These are phyloP conservation scores for Beauveria asiatica DNA, from an alignment of 2,329 filamentous ascomycete genomes.

Conservation along the genomic window DNA sequence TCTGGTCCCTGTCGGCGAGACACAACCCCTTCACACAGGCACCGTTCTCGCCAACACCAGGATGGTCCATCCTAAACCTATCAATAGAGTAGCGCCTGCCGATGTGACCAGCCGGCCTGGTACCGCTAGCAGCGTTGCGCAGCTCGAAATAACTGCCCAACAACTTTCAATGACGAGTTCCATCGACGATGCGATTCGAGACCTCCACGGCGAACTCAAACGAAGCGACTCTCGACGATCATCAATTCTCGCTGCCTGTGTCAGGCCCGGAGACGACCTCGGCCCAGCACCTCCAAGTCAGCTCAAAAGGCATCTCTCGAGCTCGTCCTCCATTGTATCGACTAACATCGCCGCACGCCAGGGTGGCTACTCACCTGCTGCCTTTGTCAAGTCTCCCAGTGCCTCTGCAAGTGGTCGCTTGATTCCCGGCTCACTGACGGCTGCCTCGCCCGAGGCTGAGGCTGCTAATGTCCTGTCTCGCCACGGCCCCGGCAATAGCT, in stretches of 20 bases:
- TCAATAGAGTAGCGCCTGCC: constrained; percentile 37
- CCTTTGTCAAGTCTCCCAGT: constrained; percentile 58
- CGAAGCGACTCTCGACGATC: constrained; percentile 59
- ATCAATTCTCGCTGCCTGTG: constrained; percentile 47
- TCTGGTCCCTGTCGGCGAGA: constrained; percentile 3
- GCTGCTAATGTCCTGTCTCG: constrained; percentile 35
- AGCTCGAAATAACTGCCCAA: constrained; percentile 68
- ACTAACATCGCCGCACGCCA: constrained; percentile 58
- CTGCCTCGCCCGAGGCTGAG: constrained; percentile 32
- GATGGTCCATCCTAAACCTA: constrained; percentile 32
- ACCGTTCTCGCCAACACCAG: constrained; percentile 38
- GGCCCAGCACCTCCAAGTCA: constrained; percentile 19
- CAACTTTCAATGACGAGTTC: constrained; percentile 65
- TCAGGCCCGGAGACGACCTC: constrained; percentile 21
- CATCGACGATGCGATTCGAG: constrained; percentile 69
- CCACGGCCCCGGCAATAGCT: constrained; percentile 47
- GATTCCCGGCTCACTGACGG: constrained; percentile 45
- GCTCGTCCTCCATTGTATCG: constrained; percentile 56
- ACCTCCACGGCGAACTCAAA: constrained; percentile 63
- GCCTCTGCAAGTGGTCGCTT: constrained; percentile 51
- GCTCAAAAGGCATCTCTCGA: constrained; percentile 37
- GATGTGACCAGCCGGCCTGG: constrained; percentile 54
- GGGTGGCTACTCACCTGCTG: constrained; percentile 62
- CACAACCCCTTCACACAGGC: constrained; percentile 24
- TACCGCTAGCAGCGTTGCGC: constrained; percentile 60